phyloP scores from a whole-genome alignment of 2,329 filamentous ascomycete species.

The Elsinoe ampelina region DNA sequence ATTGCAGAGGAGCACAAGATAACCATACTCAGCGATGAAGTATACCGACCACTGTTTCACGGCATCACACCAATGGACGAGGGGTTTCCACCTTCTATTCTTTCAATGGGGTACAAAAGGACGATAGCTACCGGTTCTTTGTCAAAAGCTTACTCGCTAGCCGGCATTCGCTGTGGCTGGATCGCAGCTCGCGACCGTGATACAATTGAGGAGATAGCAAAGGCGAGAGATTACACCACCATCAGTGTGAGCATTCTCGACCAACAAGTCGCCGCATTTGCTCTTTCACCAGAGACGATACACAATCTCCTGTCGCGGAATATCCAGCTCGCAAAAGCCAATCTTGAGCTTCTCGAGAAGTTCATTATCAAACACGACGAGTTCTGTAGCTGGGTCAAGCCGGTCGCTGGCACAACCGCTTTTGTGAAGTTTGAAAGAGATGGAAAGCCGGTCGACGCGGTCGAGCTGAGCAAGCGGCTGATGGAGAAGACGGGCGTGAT shows the following conservation, averaged over 20 bases:
- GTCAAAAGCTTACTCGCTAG: constrained; percentile 77
- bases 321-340: constrained; percentile 56
- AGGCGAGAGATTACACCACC: constrained; percentile 70
- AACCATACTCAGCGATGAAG: constrained; percentile 66
- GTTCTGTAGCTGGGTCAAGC: constrained; percentile 61
- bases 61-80: constrained; percentile 45
- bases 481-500: constrained; percentile 62
- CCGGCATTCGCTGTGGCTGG: constrained; percentile 78
- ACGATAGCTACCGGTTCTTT: constrained; percentile 68
- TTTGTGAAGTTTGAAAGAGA: constrained; percentile 60
- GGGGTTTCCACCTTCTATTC: constrained; percentile 55
- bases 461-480: constrained; percentile 60
- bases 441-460: constrained; percentile 61
- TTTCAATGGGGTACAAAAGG: constrained; percentile 63
- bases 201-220: constrained; percentile 55
- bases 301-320: constrained; percentile 55
- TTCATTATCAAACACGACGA: constrained; percentile 58
- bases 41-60: constrained; percentile 78
- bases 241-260: constrained; percentile 79
- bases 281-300: constrained; percentile 57
- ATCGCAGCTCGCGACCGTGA: constrained; percentile 55
- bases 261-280: constrained; percentile 67
- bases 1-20: constrained; percentile 56
- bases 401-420: constrained; percentile 68
- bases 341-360: constrained; percentile 54